Evolutionary conservation across 2,329 filamentous ascomycete genomes (phyloP), one percentile per base, ranked within the genome.

Genomic region (Epichloe bromicola): DNA sequence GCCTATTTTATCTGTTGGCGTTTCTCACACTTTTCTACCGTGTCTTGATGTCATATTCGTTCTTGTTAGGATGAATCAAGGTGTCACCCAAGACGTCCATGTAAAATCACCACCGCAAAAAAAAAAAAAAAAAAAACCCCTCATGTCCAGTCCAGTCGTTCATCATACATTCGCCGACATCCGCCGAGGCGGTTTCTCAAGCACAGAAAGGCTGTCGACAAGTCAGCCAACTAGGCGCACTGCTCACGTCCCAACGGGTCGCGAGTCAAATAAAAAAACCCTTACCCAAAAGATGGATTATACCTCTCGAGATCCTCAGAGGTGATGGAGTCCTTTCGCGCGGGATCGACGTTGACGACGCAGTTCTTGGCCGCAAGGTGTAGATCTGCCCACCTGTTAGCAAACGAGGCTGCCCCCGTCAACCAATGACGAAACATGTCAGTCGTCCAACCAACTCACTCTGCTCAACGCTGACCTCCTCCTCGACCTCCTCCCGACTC

Each of bases 351-450:
- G 26, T 51, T 51, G 19, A 51, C 23, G 5, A 40, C 26, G 26
- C 49, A 46, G 37, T 51, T 51, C 49, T 46, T 40, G 26, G 43
- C 43, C 41, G 49, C 49, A 6, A 51, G 26, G 26, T 51, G 42
- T 14, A 51, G n/a, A 17, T 51, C 49, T 51, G 23, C 14, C 7
- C 4, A 11, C 8, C 3, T 0, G 2, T 26, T 30, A 30, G 26
- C 26, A 4, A 4, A 10, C 7, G 30, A 15, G 1, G 5, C 6
- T 8, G 7, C 7, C 7, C 23, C 20, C 20, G 0, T 6, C 1
- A 23, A 23, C 5, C 1, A 23, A 23, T 1, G 5, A 23, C 20
- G 6, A 23, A 4, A 23, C 19, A 19, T 19, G 19, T 19, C 19
- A 23, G 6, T 7, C 2, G 26, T 8, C 26, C 23, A 2, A 10